Percentiles rank a stretch among this genome's conserved stretches.
Evolutionary conservation across 768 basidiomycete genomes (phyloP).

Genomic region (Strobilomyces echinocephalus): DNA sequence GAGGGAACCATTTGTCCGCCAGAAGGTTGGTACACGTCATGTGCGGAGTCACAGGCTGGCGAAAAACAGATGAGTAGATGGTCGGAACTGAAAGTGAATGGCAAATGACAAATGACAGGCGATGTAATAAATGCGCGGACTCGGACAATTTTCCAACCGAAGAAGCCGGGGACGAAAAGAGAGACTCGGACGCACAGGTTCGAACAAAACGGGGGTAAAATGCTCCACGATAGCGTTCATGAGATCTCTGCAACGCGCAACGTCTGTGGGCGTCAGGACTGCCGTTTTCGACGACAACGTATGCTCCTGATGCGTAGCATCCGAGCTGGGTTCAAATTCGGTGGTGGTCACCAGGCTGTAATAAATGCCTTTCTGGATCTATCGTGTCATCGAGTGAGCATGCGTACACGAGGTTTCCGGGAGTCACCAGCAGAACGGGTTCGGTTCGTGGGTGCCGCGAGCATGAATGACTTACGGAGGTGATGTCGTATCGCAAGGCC

Average conservation of each 20-base stretch:
- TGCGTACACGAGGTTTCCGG: not conserved
- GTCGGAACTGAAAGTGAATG: not conserved
- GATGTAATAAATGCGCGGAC: not conserved
- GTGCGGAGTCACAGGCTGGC: slow-evolving; percentile 52
- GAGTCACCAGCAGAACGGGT: not conserved
- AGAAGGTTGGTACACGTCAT: slow-evolving; percentile 72
- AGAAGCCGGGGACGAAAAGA: too few relatives aligned
- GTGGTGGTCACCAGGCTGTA: slow-evolving; percentile 60
- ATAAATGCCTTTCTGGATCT: slow-evolving; percentile 60
- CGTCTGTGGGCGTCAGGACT: slow-evolving; percentile 30
- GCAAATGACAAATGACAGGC: not conserved
- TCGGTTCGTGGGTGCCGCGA: not conserved
- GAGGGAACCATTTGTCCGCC: slow-evolving; percentile 66
- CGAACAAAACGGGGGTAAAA: slow-evolving; percentile 71
- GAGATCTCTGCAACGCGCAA: slow-evolving; percentile 43
- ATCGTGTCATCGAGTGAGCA: not conserved
- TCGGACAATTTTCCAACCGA: not conserved
- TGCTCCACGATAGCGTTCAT: slow-evolving; percentile 55
- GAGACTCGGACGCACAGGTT: slow-evolving; percentile 37
- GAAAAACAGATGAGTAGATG: not conserved
- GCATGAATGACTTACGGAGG: slow-evolving; percentile 39
- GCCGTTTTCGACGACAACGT: not conserved
- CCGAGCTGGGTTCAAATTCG: slow-evolving; percentile 46
- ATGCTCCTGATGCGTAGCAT: slow-evolving; percentile 5
- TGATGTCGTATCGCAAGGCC: slow-evolving; percentile 43